A percentile compares a stretch with the other conserved stretches of the same genome.
phyloP scores from a whole-genome alignment of 768 basidiomycete genomes.

The Leccinellum albellum region DNA sequence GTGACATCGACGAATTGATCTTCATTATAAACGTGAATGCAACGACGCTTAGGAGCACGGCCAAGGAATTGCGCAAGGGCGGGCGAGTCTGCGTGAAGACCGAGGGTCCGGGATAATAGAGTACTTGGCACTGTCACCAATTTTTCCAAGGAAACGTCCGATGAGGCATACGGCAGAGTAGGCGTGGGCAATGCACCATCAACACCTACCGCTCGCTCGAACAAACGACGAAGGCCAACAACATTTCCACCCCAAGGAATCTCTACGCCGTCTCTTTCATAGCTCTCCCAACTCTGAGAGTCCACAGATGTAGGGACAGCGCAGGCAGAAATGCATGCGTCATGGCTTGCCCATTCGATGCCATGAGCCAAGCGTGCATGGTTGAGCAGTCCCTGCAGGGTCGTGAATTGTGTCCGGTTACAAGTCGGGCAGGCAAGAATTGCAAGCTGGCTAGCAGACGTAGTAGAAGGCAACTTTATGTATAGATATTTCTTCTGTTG shows the following conservation, averaged over 20 bases:
- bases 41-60: slow-evolving; percentile 38
- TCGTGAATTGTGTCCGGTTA: slow-evolving; percentile 45
- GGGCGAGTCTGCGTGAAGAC: slow-evolving; percentile 49
- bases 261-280: slow-evolving; percentile 39
- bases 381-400: slow-evolving; percentile 49
- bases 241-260: slow-evolving; percentile 33
- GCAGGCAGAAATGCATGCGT: slow-evolving; percentile 46
- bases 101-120: slow-evolving; percentile 45
- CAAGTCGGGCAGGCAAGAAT: slow-evolving; percentile 43
- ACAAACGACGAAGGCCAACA: slow-evolving; percentile 45
- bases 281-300: slow-evolving; percentile 31
- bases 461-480: slow-evolving; percentile 32
- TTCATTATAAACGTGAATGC: slow-evolving; percentile 36
- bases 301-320: slow-evolving; percentile 36
- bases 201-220: slow-evolving; percentile 48
- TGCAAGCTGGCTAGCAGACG: slow-evolving; percentile 28
- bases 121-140: slow-evolving; percentile 27
- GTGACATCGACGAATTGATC: slow-evolving; percentile 34
- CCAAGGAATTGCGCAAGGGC: slow-evolving; percentile 51
- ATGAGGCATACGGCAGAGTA: neutral
- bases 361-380: slow-evolving; percentile 49
- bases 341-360: slow-evolving; percentile 48
- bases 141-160: slow-evolving; percentile 5
- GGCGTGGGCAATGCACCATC: slow-evolving; percentile 19
- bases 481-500: slow-evolving; percentile 38